Base-by-base conservation (phyloP, 1,284 basidiomycete genomes). In the Cerioporus squamosus region DNA sequence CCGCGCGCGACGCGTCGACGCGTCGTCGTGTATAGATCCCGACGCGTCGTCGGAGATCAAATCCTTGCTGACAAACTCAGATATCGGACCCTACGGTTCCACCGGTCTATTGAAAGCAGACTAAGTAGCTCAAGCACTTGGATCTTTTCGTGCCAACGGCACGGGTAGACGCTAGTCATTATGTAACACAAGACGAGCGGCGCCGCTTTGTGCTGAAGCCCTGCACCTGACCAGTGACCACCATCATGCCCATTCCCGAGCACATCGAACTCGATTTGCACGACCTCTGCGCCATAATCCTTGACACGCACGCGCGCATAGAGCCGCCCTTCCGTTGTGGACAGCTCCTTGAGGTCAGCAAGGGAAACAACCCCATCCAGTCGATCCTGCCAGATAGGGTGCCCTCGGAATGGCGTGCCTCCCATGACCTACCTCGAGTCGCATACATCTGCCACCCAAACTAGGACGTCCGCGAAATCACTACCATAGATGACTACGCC, bases 221-320 rank as follows among this genome's bases (percentile, higher is more conserved):
- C n/a, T n/a, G n/a, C n/a, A n/a, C 9, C 9, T 29, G 26, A 5
- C 26, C 9, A 5, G 6, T 29, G 9, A 29, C 26, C 39, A 42
- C 20, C 20, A 44, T 20, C 42, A 12, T 44, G 20, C 42, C 9
- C 9, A 29, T 29, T 3, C 26, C 43, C n/a, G 43, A 44, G 9
- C 5, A 50, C 53, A 53, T 61, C 38, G 44, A 63, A 15, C 46
- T 66, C 26, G 65, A 68, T 52, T 53, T 66, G 15, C 65, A 68
- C 46, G 65, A 66, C 42, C 54, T 66, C 23, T 59, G 61, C 3
- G 59, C 63, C 17, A 59, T 66, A 18, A 51, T 66, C 5, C 62
- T 67, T 50, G 50, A 63, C 50, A 50, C 56, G 22, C 60, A 65
- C 20, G 58, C 60, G 0, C 53, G 63, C 33, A 36, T 36, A 63